phyloP scores from a whole-genome alignment of 768 basidiomycete genomes.

The Mycena haematopus region DNA sequence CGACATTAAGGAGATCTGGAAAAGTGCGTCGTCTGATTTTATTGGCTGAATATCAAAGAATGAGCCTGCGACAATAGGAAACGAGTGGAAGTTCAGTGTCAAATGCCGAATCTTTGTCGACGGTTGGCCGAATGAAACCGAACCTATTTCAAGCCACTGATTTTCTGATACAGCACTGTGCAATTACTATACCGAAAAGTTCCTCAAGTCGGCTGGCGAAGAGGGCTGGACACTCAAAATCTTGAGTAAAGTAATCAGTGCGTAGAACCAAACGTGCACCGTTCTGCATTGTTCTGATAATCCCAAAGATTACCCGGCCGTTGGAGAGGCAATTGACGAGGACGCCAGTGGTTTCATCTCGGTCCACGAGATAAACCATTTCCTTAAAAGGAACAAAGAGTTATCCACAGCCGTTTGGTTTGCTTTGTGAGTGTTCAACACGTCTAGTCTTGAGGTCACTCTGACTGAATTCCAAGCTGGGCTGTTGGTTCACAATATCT shows the following conservation, averaged over 20 bases:
- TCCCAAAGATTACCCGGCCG: constrained; percentile 25
- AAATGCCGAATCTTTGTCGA: constrained; percentile 34
- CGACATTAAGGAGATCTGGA: constrained; percentile 16
- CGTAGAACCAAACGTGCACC: not conserved
- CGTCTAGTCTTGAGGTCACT: not conserved
- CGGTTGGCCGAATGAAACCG: constrained; percentile 22
- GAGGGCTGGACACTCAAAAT: constrained; percentile 34
- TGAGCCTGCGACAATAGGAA: not conserved
- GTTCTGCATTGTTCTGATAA: too few relatives aligned
- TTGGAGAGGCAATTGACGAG: constrained; percentile 32
- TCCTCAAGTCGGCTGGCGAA: constrained; percentile 10
- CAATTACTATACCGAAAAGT: constrained; percentile 28
- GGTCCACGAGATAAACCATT: constrained; percentile 31
- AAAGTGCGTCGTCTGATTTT: constrained; percentile 27
- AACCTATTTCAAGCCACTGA: not conserved
- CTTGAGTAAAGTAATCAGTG: constrained; percentile 34
- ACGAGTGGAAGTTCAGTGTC: constrained; percentile 34
- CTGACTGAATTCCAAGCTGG: not conserved
- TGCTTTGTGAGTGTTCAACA: constrained; percentile 14
- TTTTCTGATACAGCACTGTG: constrained; percentile 22
- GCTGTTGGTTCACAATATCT: constrained; percentile 19
- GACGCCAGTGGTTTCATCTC: constrained; percentile 33
- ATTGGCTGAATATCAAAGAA: not conserved
- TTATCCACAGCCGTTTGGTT: constrained; percentile 14
- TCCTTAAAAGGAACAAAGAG: constrained; percentile 19